phyloP scores from a whole-genome alignment of 441 rosid species.

The Mallotus repandus region DNA sequence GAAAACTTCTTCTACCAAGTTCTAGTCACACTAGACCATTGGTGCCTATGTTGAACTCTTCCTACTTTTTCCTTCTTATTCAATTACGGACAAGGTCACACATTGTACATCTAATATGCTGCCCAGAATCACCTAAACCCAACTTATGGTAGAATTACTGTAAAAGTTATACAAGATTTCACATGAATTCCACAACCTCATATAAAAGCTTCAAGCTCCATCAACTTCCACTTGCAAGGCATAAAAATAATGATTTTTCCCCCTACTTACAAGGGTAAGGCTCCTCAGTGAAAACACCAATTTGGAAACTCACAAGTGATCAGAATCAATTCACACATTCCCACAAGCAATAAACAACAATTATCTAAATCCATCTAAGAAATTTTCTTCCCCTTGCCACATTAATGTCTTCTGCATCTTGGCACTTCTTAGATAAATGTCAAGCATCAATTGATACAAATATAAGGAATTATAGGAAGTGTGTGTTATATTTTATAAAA shows the following conservation, averaged over 20 bases:
- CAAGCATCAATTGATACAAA: conserved; percentile 6
- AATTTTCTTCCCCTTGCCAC: neutral
- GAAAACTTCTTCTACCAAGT: too few relatives aligned
- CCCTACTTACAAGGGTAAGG: neutral
- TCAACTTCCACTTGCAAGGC: neutral
- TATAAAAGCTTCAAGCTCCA: neutral
- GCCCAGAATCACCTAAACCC: too few relatives aligned
- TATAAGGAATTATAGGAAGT: neutral
- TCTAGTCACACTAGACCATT: too few relatives aligned
- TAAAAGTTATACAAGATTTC: neutral
- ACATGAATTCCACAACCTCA: neutral
- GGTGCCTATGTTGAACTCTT: too few relatives aligned
- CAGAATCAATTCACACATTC: neutral
- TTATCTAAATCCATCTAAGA: neutral
- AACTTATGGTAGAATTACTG: neutral
- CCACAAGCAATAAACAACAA: neutral
- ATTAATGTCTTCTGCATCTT: neutral
- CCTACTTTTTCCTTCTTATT: too few relatives aligned
- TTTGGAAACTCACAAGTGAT: neutral
- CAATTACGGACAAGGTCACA: too few relatives aligned
- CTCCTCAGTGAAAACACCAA: neutral
- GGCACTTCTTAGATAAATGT: neutral
- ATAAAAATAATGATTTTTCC: neutral
- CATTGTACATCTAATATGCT: too few relatives aligned
- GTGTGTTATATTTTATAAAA: neutral